Conservation (phyloP, 1,139 yeast species). For the Blastobotrys elegans region DNA sequence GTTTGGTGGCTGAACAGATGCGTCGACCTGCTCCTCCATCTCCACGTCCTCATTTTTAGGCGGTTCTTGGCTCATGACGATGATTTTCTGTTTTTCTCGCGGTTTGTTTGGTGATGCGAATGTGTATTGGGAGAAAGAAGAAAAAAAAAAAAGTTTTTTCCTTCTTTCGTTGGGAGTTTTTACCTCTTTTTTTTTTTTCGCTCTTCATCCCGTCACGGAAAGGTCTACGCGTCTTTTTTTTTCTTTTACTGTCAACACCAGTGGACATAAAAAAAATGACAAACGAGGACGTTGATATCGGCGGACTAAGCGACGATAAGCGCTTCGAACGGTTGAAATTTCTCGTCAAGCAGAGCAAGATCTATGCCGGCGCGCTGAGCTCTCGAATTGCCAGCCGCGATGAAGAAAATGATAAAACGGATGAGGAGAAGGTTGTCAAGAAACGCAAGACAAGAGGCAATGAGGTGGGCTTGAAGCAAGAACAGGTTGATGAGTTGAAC, state of each 20-base stretch:
- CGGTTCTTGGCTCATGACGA: conserved; percentile 1
- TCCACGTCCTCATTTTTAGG: conserved; percentile 12
- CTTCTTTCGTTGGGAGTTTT: not conserved
- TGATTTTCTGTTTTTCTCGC: too few relatives aligned
- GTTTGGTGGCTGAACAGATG: not conserved
- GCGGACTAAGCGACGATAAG: conserved; percentile 26
- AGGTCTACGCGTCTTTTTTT: not conserved
- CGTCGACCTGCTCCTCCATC: conserved; percentile 5
- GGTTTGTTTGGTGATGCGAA: too few relatives aligned
- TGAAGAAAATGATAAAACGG: conserved; percentile 2
- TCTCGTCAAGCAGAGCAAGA: conserved; percentile 74
- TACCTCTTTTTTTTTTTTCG: not conserved
- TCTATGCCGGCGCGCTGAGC: conserved; percentile 77
- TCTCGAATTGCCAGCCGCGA: conserved; percentile 47
- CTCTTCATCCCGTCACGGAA: too few relatives aligned
- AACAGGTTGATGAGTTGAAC: conserved; percentile 2
- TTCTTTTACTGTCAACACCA: not conserved
- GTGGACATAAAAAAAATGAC: not conserved
- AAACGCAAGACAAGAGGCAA: not conserved
- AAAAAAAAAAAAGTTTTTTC: not conserved
- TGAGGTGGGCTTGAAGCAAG: not conserved
- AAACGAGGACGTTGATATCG: not conserved
- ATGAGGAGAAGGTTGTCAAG: conserved; percentile 18
- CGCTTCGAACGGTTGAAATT: conserved; percentile 63
- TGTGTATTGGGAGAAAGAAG: not conserved